These are phyloP conservation scores for Corinectria fuckeliana DNA, from an alignment of 2,329 filamentous ascomycete genomes.

Conservation along the genomic window DNA sequence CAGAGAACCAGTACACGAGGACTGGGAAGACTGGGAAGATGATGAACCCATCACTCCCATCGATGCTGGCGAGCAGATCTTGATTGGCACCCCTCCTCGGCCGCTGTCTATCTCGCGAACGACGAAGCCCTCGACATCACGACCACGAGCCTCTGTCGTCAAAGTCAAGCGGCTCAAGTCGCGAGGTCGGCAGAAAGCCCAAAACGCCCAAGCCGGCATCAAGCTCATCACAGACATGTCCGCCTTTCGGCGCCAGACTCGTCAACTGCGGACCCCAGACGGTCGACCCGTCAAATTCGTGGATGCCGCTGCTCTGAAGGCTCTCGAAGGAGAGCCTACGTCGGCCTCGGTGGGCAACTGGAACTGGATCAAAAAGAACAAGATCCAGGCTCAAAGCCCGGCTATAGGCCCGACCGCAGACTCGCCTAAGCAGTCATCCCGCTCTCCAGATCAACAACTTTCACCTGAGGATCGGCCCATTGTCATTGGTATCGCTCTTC, in stretches of 20 bases:
- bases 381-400: constrained; percentile 40
- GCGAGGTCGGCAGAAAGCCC: constrained; percentile 64
- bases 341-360: constrained; percentile 63
- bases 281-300: constrained; percentile 56
- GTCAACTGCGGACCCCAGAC: constrained; percentile 40
- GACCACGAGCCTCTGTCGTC: constrained; percentile 47
- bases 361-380: constrained; percentile 60
- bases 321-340: constrained; percentile 62
- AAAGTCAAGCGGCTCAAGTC: constrained; percentile 61
- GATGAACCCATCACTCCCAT: constrained; percentile 52
- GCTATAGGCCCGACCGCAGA: constrained; percentile 36
- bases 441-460: constrained; percentile 53
- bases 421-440: constrained; percentile 37
- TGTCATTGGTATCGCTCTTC: constrained; percentile 72
- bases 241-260: constrained; percentile 52
- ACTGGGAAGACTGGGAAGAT: constrained; percentile 63
- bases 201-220: constrained; percentile 69
- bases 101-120: constrained; percentile 22
- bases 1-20: constrained; percentile 46
- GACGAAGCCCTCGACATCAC: constrained; percentile 25
- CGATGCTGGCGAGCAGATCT: constrained; percentile 46
- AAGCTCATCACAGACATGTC: constrained; percentile 74
- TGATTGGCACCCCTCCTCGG: constrained; percentile 33
- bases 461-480: constrained; percentile 76
- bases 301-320: constrained; percentile 64